phyloP scores from a whole-genome alignment of 805 yeast species.

The Candida insectalens region DNA sequence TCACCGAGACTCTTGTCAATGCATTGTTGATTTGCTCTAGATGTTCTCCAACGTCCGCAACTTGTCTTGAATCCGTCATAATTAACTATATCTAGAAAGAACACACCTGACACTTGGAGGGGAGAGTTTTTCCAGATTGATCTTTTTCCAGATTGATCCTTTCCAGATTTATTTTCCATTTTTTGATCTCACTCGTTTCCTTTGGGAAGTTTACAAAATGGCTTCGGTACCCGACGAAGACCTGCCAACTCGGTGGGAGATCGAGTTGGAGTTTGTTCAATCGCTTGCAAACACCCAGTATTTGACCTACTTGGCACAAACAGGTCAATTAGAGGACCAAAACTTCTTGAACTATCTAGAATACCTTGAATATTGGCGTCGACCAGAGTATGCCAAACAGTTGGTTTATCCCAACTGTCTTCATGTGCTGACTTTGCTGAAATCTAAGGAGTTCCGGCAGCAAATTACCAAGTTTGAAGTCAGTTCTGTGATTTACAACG shows the following conservation, averaged over 20 bases:
- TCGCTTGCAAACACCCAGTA: constrained; percentile 86
- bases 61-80: too few species aligned
- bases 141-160: too few species aligned
- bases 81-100: too few species aligned
- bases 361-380: constrained; percentile 80
- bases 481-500: constrained; percentile 54
- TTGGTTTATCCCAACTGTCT: constrained; percentile 83
- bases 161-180: too few species aligned
- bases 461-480: constrained; percentile 48
- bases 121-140: too few species aligned
- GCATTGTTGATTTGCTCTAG: background rate
- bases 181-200: too few species aligned
- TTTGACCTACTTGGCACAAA: constrained; percentile 78
- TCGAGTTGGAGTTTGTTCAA: constrained; percentile 81
- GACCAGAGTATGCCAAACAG: constrained; percentile 59
- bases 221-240: constrained; percentile 14
- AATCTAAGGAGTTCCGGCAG: constrained; percentile 41
- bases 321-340: constrained; percentile 60
- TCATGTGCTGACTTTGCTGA: constrained; percentile 61
- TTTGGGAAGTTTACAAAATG: too few species aligned
- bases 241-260: constrained; percentile 79
- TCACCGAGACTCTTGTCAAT: background rate
- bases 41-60: constrained; percentile 1
- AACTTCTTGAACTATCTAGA: constrained; percentile 66
- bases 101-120: too few species aligned